Base-by-base conservation (phyloP, 345 rosid species). In the Zanthoxylum bungeanum region DNA sequence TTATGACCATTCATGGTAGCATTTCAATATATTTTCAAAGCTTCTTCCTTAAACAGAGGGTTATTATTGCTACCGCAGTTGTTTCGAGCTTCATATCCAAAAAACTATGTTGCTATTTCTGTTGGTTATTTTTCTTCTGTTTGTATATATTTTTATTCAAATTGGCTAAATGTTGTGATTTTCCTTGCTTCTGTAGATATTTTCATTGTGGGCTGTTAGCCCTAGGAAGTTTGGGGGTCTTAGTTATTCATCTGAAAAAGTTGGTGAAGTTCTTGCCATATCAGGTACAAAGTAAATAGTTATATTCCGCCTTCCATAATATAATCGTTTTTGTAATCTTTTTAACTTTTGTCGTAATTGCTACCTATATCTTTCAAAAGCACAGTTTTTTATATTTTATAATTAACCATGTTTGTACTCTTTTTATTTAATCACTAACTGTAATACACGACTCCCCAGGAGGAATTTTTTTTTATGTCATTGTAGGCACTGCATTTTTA, bases 151-250 rank as follows among this genome's bases (percentile, higher is more conserved):
- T 19, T 42, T 64, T 31, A 25, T 64, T 72, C 51, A 44, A 3
- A 70, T 39, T 50, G 40, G 40, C 53, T 21, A 27, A 25, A 24
- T 47, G n/a, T 57, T 53, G 33, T 24, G 1, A 49, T 7, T 16
- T 7, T 69, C 77, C 17, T 27, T 72, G 37, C 21, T 36, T 50
- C 28, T 34, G 58, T 33, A 91, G 99, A 83, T 92, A 74, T 88
- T 89, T 77, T 89, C 96, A 5, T 40, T 95, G 57, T 92, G 97
- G 98, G 96, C 96, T 28, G 96, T 86, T 60, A 95, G 98, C 57
- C 91, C 92, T 6, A 85, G 79, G 74, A 85, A 74, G 69, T 71
- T 77, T 39, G 97, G 96, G 31, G 98, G 98, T 65, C 76, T 95
- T 71, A 81, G 87, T 70, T 91, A 79, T 77, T 75, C 97, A 31